Percentiles rank a stretch among this genome's conserved stretches.
Conservation (phyloP, 257 asterid genomes). For the Ocimum tenuiflorum region DNA sequence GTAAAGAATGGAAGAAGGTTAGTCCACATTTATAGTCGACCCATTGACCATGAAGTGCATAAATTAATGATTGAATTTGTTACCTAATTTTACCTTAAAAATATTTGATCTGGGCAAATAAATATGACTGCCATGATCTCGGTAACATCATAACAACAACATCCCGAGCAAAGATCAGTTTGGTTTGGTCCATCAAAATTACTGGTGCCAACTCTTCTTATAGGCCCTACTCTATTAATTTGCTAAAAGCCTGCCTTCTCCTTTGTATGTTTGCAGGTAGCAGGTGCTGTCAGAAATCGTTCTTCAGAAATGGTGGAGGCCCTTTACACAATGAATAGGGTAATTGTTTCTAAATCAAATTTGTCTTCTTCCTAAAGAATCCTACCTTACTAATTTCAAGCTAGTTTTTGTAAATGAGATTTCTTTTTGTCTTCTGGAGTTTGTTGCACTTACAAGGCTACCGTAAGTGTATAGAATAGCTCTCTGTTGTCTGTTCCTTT, state of each 20-base stretch:
- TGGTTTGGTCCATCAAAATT: constrained; percentile 8
- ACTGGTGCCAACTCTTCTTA: background rate
- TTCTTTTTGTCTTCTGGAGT: background rate
- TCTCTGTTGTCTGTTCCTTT: background rate
- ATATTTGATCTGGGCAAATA: background rate
- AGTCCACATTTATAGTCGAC: constrained; percentile 21
- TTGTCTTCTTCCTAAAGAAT: constrained; percentile 6
- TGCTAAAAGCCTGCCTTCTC: constrained; percentile 18
- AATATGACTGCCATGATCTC: constrained; percentile 2
- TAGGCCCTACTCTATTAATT: constrained; percentile 6
- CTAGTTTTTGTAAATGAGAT: constrained; percentile 10
- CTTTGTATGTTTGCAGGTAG: constrained; percentile 45
- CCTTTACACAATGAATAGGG: constrained; percentile 60
- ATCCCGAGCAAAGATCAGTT: background rate
- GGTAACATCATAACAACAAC: background rate
- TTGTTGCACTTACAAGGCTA: background rate
- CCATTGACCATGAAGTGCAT: constrained; percentile 7
- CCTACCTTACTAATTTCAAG: constrained; percentile 8
- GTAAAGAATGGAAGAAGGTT: constrained; percentile 91
- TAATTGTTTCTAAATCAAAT: constrained; percentile 12
- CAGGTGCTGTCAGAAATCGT: constrained; percentile 56
- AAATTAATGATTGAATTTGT: constrained; percentile 17
- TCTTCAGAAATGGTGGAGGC: constrained; percentile 82
- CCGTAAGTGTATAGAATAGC: background rate
- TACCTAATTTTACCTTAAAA: constrained; percentile 12